Evolutionary conservation across 805 yeast genomes (phyloP).

Genomic region (Saturnispora besseyi): DNA sequence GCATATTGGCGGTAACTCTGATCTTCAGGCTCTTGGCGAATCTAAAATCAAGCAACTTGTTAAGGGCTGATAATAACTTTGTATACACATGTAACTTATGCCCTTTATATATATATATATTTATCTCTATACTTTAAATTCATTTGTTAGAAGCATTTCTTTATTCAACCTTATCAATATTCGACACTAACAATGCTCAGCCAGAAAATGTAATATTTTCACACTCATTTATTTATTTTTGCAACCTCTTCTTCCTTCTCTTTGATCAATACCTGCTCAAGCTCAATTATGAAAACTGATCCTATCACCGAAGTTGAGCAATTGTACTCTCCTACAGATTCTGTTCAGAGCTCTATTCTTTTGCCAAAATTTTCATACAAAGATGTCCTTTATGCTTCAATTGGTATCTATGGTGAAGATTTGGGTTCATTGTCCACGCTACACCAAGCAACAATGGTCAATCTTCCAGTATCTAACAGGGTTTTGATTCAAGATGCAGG

Average conservation of each 20-base stretch:
- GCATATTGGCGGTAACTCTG: conserved; percentile 94
- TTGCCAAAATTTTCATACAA: conserved; percentile 20
- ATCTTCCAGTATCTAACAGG: conserved; percentile 19
- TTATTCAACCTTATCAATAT: too few relatives aligned
- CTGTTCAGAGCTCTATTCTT: conserved; percentile 23
- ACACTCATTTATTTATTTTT: too few relatives aligned
- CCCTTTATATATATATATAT: neutral
- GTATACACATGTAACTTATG: neutral
- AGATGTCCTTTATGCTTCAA: conserved; percentile 18
- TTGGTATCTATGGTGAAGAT: conserved; percentile 18
- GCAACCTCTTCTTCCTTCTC: neutral
- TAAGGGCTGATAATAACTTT: neutral
- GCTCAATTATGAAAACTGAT: neutral
- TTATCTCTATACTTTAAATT: neutral
- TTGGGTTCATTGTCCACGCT: neutral
- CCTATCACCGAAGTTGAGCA: neutral
- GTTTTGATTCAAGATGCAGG: conserved; percentile 10
- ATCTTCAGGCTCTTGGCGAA: conserved; percentile 59
- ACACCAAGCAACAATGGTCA: conserved; percentile 1
- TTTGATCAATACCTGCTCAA: neutral
- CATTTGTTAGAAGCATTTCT: too few relatives aligned
- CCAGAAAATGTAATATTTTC: too few relatives aligned
- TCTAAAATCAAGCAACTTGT: conserved; percentile 11
- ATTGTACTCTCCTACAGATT: conserved; percentile 10
- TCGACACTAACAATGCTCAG: too few relatives aligned